These are phyloP conservation scores for Penicillium sp. DNA, from an alignment of 2,329 filamentous ascomycete genomes.

Conservation along the genomic window DNA sequence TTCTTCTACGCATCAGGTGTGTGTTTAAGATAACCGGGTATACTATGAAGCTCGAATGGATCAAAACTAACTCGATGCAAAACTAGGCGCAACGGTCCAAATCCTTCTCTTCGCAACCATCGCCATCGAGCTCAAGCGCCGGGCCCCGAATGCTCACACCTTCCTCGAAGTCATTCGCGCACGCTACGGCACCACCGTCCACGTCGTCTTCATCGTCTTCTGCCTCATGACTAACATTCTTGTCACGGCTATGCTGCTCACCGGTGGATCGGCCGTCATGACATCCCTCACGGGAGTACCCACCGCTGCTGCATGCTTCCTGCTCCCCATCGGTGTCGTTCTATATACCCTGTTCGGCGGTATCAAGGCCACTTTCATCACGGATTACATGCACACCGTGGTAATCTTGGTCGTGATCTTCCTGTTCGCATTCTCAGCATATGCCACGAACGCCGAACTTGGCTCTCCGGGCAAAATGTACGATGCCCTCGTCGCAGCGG, in stretches of 20 bases:
- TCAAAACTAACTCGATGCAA: constrained; percentile 56
- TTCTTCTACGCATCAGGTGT: constrained; percentile 67
- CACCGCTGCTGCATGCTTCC: constrained; percentile 79
- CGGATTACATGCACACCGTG: constrained; percentile 85
- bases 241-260: constrained; percentile 85
- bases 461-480: constrained; percentile 78
- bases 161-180: constrained; percentile 83
- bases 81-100: constrained; percentile 71
- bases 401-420: constrained; percentile 74
- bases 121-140: constrained; percentile 84
- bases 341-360: constrained; percentile 75
- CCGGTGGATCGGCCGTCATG: constrained; percentile 77
- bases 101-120: constrained; percentile 88
- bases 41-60: background rate
- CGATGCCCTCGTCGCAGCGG: constrained; percentile 71
- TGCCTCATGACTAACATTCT: constrained; percentile 83
- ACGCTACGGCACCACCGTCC: constrained; percentile 72
- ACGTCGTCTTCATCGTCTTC: constrained; percentile 79
- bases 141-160: constrained; percentile 82
- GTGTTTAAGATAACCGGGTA: constrained; percentile 30
- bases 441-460: constrained; percentile 70
- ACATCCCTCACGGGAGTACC: constrained; percentile 71
- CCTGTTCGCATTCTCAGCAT: constrained; percentile 79
- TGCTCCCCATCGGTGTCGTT: constrained; percentile 78
- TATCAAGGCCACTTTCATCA: constrained; percentile 85